phyloP scores from a whole-genome alignment of 2,329 filamentous ascomycete species.

The Apiospora aurea region DNA sequence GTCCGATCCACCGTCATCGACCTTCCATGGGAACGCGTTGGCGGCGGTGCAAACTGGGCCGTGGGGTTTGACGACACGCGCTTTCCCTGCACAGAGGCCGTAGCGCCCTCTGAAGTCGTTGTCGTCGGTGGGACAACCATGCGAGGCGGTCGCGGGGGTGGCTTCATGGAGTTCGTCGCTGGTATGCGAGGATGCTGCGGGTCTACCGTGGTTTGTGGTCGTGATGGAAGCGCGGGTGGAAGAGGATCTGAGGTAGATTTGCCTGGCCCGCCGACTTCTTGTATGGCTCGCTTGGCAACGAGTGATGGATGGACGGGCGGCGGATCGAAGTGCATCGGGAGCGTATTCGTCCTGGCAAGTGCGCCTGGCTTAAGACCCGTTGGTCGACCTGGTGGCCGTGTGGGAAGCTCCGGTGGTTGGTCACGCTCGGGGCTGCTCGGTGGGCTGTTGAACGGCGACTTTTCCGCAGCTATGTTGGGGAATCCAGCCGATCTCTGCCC shows the following conservation, averaged over 20 bases:
- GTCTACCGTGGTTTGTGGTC: constrained; percentile 50
- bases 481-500: constrained; percentile 43
- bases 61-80: constrained; percentile 55
- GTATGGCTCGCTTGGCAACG: constrained; percentile 51
- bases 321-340: constrained; percentile 54
- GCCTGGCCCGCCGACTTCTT: constrained; percentile 49
- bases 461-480: constrained; percentile 49
- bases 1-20: constrained; percentile 59
- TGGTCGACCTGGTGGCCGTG: constrained; percentile 56
- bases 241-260: constrained; percentile 54
- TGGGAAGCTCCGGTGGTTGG: constrained; percentile 57
- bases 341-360: constrained; percentile 41
- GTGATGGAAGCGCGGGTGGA: constrained; percentile 57
- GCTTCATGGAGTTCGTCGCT: constrained; percentile 41
- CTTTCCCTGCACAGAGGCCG: constrained; percentile 35
- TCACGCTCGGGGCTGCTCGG: constrained; percentile 71
- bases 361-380: constrained; percentile 37
- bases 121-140: constrained; percentile 35
- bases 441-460: constrained; percentile 88
- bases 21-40: constrained; percentile 52
- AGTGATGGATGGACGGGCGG: constrained; percentile 60
- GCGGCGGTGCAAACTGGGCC: constrained; percentile 49
- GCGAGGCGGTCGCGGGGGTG: constrained; percentile 55
- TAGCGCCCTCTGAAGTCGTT: background rate
- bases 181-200: constrained; percentile 39